A percentile compares a stretch with the other conserved stretches of the same genome.
phyloP scores from a whole-genome alignment of 139 green algal genomes.

The Volvox reticuliferus region DNA sequence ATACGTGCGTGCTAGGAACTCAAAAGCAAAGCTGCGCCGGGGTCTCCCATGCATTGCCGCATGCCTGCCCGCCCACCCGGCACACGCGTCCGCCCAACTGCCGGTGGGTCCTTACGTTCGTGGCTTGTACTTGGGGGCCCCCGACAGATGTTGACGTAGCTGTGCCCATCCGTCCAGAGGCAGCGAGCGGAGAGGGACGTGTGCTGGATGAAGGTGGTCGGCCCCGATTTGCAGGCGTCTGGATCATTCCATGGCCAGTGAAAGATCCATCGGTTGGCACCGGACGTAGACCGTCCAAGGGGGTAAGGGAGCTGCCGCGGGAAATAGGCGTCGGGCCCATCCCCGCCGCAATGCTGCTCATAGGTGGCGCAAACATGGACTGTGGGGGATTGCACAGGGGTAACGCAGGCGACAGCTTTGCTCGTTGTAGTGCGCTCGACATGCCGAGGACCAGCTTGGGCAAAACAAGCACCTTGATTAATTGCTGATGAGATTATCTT shows the following conservation, averaged over 20 bases:
- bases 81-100: too few relatives aligned
- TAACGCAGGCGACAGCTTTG: background rate
- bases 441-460: too few relatives aligned
- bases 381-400: background rate
- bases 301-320: slow-evolving; percentile 28
- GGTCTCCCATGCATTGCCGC: too few relatives aligned
- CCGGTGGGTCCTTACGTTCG: background rate
- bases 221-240: background rate
- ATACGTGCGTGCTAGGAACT: too few relatives aligned
- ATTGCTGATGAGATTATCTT: too few relatives aligned
- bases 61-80: too few relatives aligned
- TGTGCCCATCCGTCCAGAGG: background rate
- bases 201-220: background rate
- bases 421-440: too few relatives aligned
- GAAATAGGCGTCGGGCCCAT: background rate
- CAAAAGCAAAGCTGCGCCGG: too few relatives aligned
- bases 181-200: slow-evolving; percentile 15
- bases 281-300: slow-evolving; percentile 27
- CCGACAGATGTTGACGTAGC: background rate
- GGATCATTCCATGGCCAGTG: background rate
- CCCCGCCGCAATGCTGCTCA: background rate
- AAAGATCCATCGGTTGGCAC: slow-evolving; percentile 1
- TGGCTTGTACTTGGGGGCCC: background rate
- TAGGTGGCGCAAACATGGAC: slow-evolving; percentile 8
- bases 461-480: too few relatives aligned